Evolutionary conservation across 257 asterid species (phyloP).

Genomic region (Nicotiana noctiflora): DNA sequence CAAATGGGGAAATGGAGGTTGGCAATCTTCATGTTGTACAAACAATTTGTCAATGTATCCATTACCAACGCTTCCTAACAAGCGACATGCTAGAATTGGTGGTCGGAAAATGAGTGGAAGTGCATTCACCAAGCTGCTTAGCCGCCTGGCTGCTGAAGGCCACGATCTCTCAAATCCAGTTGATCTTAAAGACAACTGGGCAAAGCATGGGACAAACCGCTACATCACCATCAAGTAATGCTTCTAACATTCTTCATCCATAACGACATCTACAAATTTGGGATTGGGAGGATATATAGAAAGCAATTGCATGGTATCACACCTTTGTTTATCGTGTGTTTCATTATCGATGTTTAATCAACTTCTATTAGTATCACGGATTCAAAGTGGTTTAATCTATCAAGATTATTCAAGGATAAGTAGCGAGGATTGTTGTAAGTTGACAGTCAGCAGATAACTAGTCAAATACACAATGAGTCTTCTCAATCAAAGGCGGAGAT

Average conservation of each 20-base stretch:
- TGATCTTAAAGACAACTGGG: conserved; percentile 91
- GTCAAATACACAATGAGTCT: no score
- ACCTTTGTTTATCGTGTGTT: no score
- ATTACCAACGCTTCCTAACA: conserved; percentile 85
- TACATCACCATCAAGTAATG: conserved; percentile 87
- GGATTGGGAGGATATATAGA: neutral
- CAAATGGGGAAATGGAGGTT: conserved; percentile 99
- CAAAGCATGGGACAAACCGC: conserved; percentile 95
- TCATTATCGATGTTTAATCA: no score
- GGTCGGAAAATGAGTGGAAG: conserved; percentile 99
- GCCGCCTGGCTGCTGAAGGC: conserved; percentile 85
- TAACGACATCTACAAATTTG: neutral
- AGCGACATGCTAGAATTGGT: conserved; percentile 90
- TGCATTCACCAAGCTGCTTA: conserved; percentile 80
- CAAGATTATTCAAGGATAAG: no score
- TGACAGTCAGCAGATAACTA: no score
- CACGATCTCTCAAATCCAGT: conserved; percentile 77
- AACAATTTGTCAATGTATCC: conserved; percentile 85
- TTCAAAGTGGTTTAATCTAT: no score
- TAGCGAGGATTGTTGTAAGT: no score
- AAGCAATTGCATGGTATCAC: neutral
- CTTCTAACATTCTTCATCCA: neutral
- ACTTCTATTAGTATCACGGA: no score
- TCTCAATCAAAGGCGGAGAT: no score
- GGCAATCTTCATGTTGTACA: conserved; percentile 97